These are phyloP conservation scores for Ceratocystis lukuohia DNA, from an alignment of 2,329 filamentous ascomycete genomes.

Conservation along the genomic window DNA sequence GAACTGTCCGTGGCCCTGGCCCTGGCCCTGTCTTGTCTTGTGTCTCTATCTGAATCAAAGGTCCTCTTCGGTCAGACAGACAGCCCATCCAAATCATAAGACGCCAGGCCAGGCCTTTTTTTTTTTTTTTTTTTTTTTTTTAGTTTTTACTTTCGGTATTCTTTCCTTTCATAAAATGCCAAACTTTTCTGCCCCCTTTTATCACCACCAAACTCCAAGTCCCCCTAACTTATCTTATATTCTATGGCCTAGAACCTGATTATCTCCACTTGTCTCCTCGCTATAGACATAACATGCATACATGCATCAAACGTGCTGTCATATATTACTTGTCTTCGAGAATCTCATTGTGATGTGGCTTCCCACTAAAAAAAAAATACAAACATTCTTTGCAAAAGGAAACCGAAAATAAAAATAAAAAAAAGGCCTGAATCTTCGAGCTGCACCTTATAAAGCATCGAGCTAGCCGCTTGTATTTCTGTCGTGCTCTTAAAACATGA, in stretches of 20 bases:
- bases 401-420: neutral
- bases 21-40: neutral
- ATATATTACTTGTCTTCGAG: neutral
- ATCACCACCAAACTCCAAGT: too few relatives aligned
- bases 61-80: neutral
- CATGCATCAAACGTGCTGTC: too few relatives aligned
- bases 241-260: too few relatives aligned
- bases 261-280: too few relatives aligned
- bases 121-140: neutral
- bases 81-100: neutral
- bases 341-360: neutral
- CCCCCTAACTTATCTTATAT: too few relatives aligned
- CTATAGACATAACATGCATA: too few relatives aligned
- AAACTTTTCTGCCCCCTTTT: too few relatives aligned
- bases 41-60: slow-evolving; percentile 5
- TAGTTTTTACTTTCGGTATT: too few relatives aligned
- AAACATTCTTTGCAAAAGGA: neutral
- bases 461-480: neutral
- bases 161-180: too few relatives aligned
- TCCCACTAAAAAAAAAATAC: neutral
- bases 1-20: neutral
- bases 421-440: too few relatives aligned
- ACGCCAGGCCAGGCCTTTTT: neutral
- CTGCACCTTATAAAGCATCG: too few relatives aligned
- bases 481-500: too few relatives aligned